Conservation (phyloP, 2,329 filamentous ascomycete species). For the Trichoderma atrobrunneum region DNA sequence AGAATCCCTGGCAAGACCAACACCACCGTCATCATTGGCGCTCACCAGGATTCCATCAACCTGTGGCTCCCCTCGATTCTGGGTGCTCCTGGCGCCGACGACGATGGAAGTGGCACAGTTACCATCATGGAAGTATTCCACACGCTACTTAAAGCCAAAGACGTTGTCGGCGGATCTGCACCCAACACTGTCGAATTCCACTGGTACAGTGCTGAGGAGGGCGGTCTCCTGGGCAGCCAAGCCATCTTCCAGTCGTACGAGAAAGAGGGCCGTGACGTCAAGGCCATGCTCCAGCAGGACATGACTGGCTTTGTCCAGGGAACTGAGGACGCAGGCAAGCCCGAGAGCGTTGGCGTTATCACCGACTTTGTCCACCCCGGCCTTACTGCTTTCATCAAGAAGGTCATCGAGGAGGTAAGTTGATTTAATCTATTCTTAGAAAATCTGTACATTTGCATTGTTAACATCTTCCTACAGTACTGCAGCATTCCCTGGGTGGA, state of each 20-base stretch:
- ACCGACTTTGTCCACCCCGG: constrained; percentile 83
- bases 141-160: constrained; percentile 70
- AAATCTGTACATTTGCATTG: not conserved
- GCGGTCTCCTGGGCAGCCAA: constrained; percentile 81
- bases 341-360: constrained; percentile 87
- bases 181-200: constrained; percentile 93
- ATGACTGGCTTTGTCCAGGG: constrained; percentile 90
- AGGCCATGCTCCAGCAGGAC: constrained; percentile 97
- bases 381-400: constrained; percentile 87
- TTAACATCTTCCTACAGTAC: constrained; percentile 52
- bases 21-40: constrained; percentile 83
- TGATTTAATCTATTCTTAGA: not conserved
- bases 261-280: constrained; percentile 69
- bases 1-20: constrained; percentile 83
- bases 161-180: constrained; percentile 67
- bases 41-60: constrained; percentile 95
- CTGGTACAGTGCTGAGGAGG: constrained; percentile 92
- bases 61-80: constrained; percentile 81
- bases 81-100: constrained; percentile 87
- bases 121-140: constrained; percentile 92
- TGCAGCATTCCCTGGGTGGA: constrained; percentile 83
- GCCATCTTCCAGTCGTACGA: constrained; percentile 84
- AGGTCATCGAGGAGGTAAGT: constrained; percentile 62
- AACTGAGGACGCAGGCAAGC: constrained; percentile 76
- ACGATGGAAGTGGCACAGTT: constrained; percentile 89